Evolutionary conservation across 2,329 filamentous ascomycete species (phyloP).

Genomic region (Alternaria infectoria): DNA sequence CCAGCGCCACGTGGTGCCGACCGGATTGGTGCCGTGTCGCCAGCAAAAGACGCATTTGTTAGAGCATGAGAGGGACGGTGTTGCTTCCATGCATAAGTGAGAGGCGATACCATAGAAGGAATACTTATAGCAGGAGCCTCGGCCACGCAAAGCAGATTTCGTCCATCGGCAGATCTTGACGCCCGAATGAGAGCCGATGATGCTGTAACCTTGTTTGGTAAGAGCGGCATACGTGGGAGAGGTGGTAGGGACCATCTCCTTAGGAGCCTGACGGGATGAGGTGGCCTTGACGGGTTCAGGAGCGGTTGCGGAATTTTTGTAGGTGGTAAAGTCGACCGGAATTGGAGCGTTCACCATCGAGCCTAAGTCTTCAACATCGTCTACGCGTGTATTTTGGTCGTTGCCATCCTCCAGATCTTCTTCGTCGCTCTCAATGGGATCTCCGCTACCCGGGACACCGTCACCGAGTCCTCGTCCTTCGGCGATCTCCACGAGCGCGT

Average conservation of each 20-base stretch:
- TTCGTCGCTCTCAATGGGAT: conserved; percentile 82
- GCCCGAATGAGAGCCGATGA: conserved; percentile 92
- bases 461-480: conserved; percentile 63
- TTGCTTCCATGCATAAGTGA: conserved; percentile 98
- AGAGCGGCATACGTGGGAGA: conserved; percentile 88
- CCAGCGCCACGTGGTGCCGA: conserved; percentile 97
- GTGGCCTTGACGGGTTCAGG: conserved; percentile 54
- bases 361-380: conserved; percentile 86
- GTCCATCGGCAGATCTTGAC: conserved; percentile 99
- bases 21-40: conserved; percentile 96
- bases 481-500: conserved; percentile 68
- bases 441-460: conserved; percentile 80
- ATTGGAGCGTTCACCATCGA: conserved; percentile 64
- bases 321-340: conserved; percentile 86
- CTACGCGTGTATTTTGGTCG: conserved; percentile 56
- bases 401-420: conserved; percentile 61
- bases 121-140: conserved; percentile 96
- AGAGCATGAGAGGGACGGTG: conserved; percentile 90
- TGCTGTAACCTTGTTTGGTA: conserved; percentile 95
- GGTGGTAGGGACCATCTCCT: conserved; percentile 92
- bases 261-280: conserved; percentile 56
- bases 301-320: conserved; percentile 58
- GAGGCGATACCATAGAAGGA: conserved; percentile 97
- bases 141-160: conserved; percentile 90
- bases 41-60: conserved; percentile 99